Evolutionary conservation across 2,329 filamentous ascomycete species (phyloP).

Genomic region (Microdochium bolleyi): DNA sequence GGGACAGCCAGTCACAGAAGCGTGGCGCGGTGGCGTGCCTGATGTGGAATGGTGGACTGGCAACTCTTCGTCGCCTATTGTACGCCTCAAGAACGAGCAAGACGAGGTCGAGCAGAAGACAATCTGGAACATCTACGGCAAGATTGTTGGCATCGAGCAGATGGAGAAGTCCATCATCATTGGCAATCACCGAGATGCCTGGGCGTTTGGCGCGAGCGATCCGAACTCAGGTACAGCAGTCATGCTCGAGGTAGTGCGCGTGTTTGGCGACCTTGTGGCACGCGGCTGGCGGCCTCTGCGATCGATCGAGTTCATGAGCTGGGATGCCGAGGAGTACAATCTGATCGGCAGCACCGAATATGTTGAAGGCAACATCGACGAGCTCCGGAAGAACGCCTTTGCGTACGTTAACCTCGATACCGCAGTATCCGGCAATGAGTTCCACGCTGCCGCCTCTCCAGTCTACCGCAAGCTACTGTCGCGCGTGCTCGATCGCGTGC

Average conservation of each 20-base stretch:
- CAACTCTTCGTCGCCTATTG: slow-evolving; percentile 62
- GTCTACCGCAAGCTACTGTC: slow-evolving; percentile 66
- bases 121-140: slow-evolving; percentile 87
- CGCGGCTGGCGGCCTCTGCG: slow-evolving; percentile 84
- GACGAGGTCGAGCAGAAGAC: slow-evolving; percentile 75
- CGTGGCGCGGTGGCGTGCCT: slow-evolving; percentile 72
- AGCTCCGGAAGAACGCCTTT: slow-evolving; percentile 64
- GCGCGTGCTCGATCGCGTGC: slow-evolving; percentile 65
- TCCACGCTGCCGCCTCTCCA: slow-evolving; percentile 74
- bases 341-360: slow-evolving; percentile 90
- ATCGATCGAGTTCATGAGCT: slow-evolving; percentile 95
- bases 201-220: slow-evolving; percentile 81
- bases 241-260: slow-evolving; percentile 78
- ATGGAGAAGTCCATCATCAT: slow-evolving; percentile 77
- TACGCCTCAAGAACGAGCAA: slow-evolving; percentile 79
- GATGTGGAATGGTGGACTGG: slow-evolving; percentile 85
- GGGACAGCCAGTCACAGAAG: slow-evolving; percentile 58
- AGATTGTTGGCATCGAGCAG: slow-evolving; percentile 79
- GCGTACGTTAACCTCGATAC: slow-evolving; percentile 90
- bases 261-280: slow-evolving; percentile 70
- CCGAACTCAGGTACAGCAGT: slow-evolving; percentile 85
- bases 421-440: slow-evolving; percentile 66
- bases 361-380: slow-evolving; percentile 75
- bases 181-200: slow-evolving; percentile 89
- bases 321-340: slow-evolving; percentile 93